A percentile compares a stretch with the other conserved stretches of the same genome.
These are phyloP conservation scores for Fomitopsis pinicola DNA, from an alignment of 1,284 basidiomycete genomes.

Conservation along the genomic window DNA sequence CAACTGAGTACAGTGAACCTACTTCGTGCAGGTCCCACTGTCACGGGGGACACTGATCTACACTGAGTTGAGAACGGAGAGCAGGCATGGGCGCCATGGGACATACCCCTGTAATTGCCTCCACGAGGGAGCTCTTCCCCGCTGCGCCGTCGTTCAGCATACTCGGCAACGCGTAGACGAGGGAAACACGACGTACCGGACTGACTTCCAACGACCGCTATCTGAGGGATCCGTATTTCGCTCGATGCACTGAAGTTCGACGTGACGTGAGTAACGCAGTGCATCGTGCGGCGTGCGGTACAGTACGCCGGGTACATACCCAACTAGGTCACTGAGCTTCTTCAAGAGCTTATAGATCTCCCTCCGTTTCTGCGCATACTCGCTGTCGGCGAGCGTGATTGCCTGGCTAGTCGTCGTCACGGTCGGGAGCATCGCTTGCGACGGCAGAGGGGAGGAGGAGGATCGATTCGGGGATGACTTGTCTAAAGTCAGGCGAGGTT, in stretches of 20 bases:
- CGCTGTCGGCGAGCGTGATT: conserved; percentile 11
- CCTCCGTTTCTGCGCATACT: conserved; percentile 42
- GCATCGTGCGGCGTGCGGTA: neutral
- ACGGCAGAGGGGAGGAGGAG: no score
- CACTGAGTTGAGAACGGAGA: neutral
- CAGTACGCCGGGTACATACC: conserved; percentile 27
- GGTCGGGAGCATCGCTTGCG: no score
- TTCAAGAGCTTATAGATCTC: conserved; percentile 43
- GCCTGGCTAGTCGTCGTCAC: neutral
- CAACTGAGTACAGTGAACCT: neutral
- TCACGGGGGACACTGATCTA: conserved; percentile 58
- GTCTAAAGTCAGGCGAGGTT: no score
- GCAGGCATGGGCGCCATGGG: neutral
- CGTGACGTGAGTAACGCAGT: neutral
- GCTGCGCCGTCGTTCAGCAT: conserved; percentile 24
- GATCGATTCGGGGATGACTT: no score
- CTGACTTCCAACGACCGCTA: conserved; percentile 24
- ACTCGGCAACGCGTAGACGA: neutral
- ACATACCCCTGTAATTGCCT: conserved; percentile 52
- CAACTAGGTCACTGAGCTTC: conserved; percentile 36
- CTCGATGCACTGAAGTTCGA: conserved; percentile 9
- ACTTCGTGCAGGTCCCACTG: conserved; percentile 57
- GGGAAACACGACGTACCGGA: conserved; percentile 25
- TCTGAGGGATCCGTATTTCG: conserved; percentile 16
- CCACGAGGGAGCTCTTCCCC: conserved; percentile 39